Conservation (phyloP, 257 asterid genomes). For the Fraxinus cuspidata region DNA sequence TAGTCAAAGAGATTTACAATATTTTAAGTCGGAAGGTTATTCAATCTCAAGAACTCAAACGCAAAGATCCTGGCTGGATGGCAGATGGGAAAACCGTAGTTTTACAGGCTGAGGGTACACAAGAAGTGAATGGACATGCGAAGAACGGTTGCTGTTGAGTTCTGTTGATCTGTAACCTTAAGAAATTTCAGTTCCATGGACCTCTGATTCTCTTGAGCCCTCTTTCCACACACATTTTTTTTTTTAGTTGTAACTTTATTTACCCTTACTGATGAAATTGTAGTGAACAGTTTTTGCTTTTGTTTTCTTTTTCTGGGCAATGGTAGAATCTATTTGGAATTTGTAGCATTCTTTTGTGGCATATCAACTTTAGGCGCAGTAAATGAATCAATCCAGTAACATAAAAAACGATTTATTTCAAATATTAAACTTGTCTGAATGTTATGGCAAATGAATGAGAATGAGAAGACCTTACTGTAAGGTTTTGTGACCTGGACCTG, state of each 20-base stretch:
- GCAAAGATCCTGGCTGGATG: conserved; percentile 22
- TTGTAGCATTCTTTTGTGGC: no score
- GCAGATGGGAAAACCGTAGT: conserved; percentile 29
- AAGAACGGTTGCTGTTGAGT: conserved; percentile 26
- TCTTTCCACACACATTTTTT: neutral
- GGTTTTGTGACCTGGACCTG: no score
- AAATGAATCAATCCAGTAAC: no score
- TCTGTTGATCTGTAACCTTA: neutral
- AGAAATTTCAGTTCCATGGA: neutral
- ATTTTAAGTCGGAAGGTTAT: conserved; percentile 33
- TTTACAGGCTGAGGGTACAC: conserved; percentile 22
- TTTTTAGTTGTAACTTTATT: neutral
- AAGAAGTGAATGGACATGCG: conserved; percentile 19
- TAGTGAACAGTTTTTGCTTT: neutral
- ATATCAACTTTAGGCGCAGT: no score
- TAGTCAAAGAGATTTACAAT: conserved; percentile 28
- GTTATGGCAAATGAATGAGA: no score
- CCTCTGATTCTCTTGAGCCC: no score
- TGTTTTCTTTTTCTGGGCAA: neutral
- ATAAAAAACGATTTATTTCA: no score
- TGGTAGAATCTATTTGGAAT: neutral
- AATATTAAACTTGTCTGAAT: no score
- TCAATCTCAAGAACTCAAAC: conserved; percentile 31
- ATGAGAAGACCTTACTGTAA: no score
- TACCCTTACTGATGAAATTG: neutral